Conservation (phyloP, 306 rosid genomes). For the Quercus bicolor region DNA sequence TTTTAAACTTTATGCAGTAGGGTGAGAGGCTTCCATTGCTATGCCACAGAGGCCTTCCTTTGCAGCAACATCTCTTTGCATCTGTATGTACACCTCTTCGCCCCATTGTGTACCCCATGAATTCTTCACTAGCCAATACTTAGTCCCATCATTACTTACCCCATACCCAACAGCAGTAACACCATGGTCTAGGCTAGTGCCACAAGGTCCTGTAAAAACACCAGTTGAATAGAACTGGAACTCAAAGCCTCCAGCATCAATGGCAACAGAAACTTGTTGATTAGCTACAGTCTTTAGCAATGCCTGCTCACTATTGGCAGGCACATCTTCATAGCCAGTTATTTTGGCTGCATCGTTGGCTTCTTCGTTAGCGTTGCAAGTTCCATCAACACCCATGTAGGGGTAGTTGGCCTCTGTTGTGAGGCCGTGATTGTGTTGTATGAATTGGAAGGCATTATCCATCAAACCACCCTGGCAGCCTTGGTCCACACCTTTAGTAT, state of each 20-base stretch:
- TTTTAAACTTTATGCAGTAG: no score
- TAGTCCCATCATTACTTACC: conserved; percentile 22
- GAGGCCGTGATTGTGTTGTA: conserved; percentile 31
- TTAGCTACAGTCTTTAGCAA: conserved; percentile 33
- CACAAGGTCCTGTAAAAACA: conserved; percentile 40
- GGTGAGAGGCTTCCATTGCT: no score
- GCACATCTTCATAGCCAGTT: conserved; percentile 32
- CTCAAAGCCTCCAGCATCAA: conserved; percentile 35
- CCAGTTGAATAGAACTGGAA: conserved; percentile 39
- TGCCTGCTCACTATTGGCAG: conserved; percentile 27
- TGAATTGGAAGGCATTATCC: conserved; percentile 46
- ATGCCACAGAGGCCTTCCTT: no score
- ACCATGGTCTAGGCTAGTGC: conserved; percentile 38
- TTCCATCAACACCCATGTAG: conserved; percentile 28
- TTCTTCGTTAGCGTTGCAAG: conserved; percentile 17
- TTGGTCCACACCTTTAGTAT: conserved; percentile 28
- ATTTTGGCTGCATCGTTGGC: conserved; percentile 16
- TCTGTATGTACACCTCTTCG: conserved; percentile 35
- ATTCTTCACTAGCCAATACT: conserved; percentile 51
- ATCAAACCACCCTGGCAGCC: conserved; percentile 41
- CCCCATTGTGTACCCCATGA: conserved; percentile 52
- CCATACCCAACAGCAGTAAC: conserved; percentile 46
- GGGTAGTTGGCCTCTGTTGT: conserved; percentile 34
- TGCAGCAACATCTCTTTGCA: no score
- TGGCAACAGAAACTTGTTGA: conserved; percentile 44